Base-by-base conservation (phyloP, 176 grass and related monocot species). In the Oryza coarctata region DNA sequence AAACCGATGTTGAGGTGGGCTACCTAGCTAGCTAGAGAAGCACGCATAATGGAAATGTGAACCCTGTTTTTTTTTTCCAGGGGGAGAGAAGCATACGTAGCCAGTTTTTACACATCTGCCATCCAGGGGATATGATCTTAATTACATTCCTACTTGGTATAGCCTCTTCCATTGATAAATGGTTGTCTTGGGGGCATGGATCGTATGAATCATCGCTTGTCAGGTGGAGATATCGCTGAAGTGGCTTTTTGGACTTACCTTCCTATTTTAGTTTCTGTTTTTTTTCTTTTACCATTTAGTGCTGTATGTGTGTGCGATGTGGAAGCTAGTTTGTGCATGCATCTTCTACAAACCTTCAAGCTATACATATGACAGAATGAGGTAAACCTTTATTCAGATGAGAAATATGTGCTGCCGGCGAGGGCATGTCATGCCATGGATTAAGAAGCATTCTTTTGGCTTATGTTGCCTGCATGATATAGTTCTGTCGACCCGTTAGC, bases 101-200 rank as follows among this genome's bases (percentile, higher is more conserved):
- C 9, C 44, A n/a, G 6, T 30, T 68, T 73, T 55, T 57, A 23
- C 17, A 25, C 12, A 73, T 32, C 30, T 11, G 12, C 2, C 15
- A 80, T 65, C 41, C 40, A 32, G 14, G 63, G 17, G 67, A 86
- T 86, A 72, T 73, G 69, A 17, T 73, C 32, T 86, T 86, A 67
- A 86, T 80, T 80, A 32, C 41, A 22, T 86, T 25, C 61, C 61
- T 36, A 73, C 23, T 52, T 83, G 12, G 55, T 60, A 39, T 27
- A 35, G 15, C n/a, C 14, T 74, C 35, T 20, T 17, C 40, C 7
- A 86, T 39, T 73, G 3, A 38, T 55, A 55, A 55, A 6, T 55
- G 20, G 6, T 52, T 65, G 17, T 11, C 6, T 39, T 25, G 47
- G 68, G 31, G 4, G 2, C 4, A 27, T 71, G 68, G 55, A 9